Evolutionary conservation across 257 asterid genomes (phyloP).

Genomic region (Petunia secreta): DNA sequence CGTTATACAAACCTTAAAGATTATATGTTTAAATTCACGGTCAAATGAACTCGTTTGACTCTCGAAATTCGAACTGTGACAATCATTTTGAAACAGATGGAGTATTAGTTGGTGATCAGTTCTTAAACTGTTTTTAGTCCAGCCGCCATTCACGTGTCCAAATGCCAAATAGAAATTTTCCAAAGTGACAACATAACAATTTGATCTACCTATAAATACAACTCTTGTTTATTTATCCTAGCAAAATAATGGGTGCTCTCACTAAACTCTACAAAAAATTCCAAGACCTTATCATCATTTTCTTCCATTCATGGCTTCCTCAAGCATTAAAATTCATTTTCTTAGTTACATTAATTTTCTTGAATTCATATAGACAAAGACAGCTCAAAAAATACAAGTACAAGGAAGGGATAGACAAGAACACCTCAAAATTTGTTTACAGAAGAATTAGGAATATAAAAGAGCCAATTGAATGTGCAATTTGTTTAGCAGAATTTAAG

Average conservation of each 20-base stretch:
- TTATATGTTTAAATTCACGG: no score
- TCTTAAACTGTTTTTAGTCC: no score
- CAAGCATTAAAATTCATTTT: not conserved
- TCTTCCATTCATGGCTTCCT: slow-evolving; percentile 6
- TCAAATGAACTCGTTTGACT: no score
- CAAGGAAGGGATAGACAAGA: not conserved
- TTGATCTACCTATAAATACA: not conserved
- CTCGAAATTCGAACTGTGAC: no score
- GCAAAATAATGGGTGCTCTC: slow-evolving; percentile 3
- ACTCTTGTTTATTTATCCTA: not conserved
- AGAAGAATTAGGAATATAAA: not conserved
- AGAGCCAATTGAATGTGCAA: not conserved
- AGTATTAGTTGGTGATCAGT: no score
- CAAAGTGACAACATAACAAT: not conserved
- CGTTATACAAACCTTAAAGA: no score
- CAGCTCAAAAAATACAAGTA: not conserved
- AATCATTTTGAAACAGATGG: no score
- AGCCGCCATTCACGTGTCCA: not conserved
- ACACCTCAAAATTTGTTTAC: not conserved
- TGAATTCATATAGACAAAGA: slow-evolving; percentile 12
- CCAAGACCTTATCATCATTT: not conserved
- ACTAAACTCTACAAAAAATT: not conserved
- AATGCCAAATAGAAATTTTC: not conserved
- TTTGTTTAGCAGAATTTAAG: slow-evolving; percentile 13
- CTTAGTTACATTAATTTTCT: not conserved